phyloP scores from a whole-genome alignment of 192 early-diverging fungal genomes.

The Gamsiella multidivaricata region DNA sequence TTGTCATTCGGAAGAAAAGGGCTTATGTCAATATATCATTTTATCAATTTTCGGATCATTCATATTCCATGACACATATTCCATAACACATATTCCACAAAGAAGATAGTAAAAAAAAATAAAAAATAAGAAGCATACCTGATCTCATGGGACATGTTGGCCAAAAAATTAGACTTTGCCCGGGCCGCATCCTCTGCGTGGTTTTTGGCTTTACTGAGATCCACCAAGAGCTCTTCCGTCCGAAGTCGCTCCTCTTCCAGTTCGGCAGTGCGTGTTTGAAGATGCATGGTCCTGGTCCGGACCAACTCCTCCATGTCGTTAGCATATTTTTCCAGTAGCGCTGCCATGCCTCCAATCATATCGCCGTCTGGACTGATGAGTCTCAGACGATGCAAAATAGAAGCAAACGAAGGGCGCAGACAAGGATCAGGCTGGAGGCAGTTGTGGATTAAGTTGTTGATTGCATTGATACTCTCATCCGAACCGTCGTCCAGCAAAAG shows the following conservation, averaged over 20 bases:
- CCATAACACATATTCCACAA: no score
- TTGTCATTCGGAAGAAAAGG: neutral
- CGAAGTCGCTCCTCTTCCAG: conserved; percentile 55
- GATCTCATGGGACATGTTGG: conserved; percentile 81
- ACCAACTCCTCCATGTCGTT: conserved; percentile 61
- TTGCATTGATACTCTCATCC: conserved; percentile 41
- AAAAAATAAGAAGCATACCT: conserved; percentile 19
- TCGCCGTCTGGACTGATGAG: conserved; percentile 49
- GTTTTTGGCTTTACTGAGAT: conserved; percentile 58
- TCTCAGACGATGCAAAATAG: conserved; percentile 36
- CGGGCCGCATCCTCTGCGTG: conserved; percentile 58
- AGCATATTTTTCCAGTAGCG: conserved; percentile 55
- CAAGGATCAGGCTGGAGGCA: conserved; percentile 36
- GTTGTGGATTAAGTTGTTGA: conserved; percentile 51
- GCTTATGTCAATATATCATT: neutral
- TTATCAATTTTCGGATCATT: no score
- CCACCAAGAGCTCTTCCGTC: conserved; percentile 46
- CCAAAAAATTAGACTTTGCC: conserved; percentile 71
- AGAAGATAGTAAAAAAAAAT: neutral
- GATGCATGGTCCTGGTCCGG: conserved; percentile 48
- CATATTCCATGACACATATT: no score
- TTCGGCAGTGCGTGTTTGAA: conserved; percentile 56
- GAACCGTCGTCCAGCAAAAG: conserved; percentile 48
- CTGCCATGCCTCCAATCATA: conserved; percentile 58
- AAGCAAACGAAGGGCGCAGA: conserved; percentile 29